A percentile compares a stretch with the other conserved stretches of the same genome.
These are phyloP conservation scores for Boletus huronensis DNA, from an alignment of 768 basidiomycete species.

Conservation along the genomic window DNA sequence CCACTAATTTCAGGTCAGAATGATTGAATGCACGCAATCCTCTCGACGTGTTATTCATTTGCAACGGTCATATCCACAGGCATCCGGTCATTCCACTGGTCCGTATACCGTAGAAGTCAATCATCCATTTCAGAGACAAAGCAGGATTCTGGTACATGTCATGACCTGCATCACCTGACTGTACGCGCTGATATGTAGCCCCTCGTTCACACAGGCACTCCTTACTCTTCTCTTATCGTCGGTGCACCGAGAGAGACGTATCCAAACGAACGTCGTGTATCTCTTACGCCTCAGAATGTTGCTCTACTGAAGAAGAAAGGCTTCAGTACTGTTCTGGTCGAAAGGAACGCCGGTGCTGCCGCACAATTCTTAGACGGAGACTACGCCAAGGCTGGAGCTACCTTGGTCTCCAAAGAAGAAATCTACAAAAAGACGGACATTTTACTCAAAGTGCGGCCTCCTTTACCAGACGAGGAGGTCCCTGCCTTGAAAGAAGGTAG, in stretches of 20 bases:
- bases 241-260: constrained; percentile 77
- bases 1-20: constrained; percentile 24
- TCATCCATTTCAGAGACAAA: constrained; percentile 10
- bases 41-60: neutral
- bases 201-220: constrained; percentile 38
- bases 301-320: constrained; percentile 79
- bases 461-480: constrained; percentile 59
- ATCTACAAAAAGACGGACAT: constrained; percentile 71
- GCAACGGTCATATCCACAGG: constrained; percentile 13
- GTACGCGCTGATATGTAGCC: neutral
- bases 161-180: neutral
- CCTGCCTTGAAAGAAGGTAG: constrained; percentile 64
- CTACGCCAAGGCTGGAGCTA: constrained; percentile 75
- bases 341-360: constrained; percentile 62
- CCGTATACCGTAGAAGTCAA: constrained; percentile 25
- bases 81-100: constrained; percentile 32
- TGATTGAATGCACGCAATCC: neutral
- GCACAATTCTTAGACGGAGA: constrained; percentile 82
- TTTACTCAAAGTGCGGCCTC: constrained; percentile 82
- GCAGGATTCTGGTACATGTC: constrained; percentile 26
- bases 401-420: constrained; percentile 67
- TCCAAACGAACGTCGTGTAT: constrained; percentile 75
- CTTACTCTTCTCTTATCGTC: constrained; percentile 70
- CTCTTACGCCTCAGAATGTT: constrained; percentile 78
- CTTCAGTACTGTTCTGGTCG: constrained; percentile 68